A percentile compares a stretch with the other conserved stretches of the same genome.
These are phyloP conservation scores for Myriosclerotinia duriaeana DNA, from an alignment of 2,329 filamentous ascomycete species.

Conservation along the genomic window DNA sequence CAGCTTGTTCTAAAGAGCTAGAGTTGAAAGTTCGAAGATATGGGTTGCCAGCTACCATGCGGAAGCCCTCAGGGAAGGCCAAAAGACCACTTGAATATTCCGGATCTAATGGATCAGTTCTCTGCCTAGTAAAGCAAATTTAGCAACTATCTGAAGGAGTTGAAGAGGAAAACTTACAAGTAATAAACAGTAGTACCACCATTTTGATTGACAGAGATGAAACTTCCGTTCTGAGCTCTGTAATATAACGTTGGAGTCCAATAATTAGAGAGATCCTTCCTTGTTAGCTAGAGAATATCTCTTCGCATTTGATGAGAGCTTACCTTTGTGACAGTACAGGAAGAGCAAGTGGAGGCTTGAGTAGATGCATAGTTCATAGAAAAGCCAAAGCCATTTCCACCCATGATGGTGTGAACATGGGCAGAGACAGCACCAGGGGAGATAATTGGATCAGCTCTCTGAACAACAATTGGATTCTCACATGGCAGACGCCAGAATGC, in stretches of 20 bases:
- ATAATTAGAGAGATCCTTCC: constrained; percentile 58
- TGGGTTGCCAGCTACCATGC: constrained; percentile 64
- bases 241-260: constrained; percentile 64
- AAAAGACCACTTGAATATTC: constrained; percentile 47
- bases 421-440: constrained; percentile 52
- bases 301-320: not conserved
- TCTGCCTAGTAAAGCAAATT: constrained; percentile 39
- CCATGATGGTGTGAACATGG: constrained; percentile 62
- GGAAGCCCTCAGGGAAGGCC: constrained; percentile 61
- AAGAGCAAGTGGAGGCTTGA: constrained; percentile 58
- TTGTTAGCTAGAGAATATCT: not conserved
- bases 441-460: constrained; percentile 61
- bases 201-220: constrained; percentile 46
- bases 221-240: constrained; percentile 55
- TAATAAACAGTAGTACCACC: constrained; percentile 60
- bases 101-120: constrained; percentile 44
- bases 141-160: not conserved
- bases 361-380: constrained; percentile 54
- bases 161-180: constrained; percentile 41
- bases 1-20: constrained; percentile 47
- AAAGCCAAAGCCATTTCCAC: constrained; percentile 60
- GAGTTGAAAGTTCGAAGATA: constrained; percentile 50
- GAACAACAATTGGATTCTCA: constrained; percentile 42
- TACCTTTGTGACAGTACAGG: constrained; percentile 57
- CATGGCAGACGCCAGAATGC: constrained; percentile 52